Evolutionary conservation across 1,284 basidiomycete genomes (phyloP).

Genomic region (Ustilago nuda): DNA sequence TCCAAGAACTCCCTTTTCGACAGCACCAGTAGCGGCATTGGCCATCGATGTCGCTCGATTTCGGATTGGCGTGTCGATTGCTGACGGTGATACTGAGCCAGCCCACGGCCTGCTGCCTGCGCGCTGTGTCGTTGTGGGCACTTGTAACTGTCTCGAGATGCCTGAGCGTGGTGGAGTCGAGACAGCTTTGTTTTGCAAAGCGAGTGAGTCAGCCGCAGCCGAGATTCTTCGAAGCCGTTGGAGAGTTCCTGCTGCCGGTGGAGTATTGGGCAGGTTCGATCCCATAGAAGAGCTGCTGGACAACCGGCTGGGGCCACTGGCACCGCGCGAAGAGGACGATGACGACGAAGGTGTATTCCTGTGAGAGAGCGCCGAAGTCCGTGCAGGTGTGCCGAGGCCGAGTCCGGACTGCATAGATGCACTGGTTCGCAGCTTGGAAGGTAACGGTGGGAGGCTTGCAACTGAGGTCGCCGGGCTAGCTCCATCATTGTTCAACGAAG

Average conservation of each 20-base stretch:
- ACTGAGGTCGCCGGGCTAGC: conserved; percentile 38
- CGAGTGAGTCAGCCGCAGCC: conserved; percentile 42
- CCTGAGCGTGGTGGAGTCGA: conserved; percentile 36
- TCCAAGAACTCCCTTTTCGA: conserved; percentile 43
- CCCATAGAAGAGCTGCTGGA: conserved; percentile 43
- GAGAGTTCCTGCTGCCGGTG: conserved; percentile 28
- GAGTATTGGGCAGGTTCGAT: conserved; percentile 40
- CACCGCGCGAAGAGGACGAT: conserved; percentile 27
- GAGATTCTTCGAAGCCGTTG: conserved; percentile 43
- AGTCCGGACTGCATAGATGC: conserved; percentile 38
- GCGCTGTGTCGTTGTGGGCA: conserved; percentile 15
- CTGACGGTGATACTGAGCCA: conserved; percentile 27
- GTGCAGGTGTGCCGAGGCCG: conserved; percentile 42
- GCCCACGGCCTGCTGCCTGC: conserved; percentile 9
- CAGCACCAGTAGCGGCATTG: conserved; percentile 35
- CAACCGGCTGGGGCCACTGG: conserved; percentile 40
- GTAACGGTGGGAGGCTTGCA: conserved; percentile 30
- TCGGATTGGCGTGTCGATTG: conserved; percentile 26
- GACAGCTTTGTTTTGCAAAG: conserved; percentile 22
- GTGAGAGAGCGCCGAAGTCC: conserved; percentile 21
- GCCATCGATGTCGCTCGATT: conserved; percentile 46
- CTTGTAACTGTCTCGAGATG: conserved; percentile 27
- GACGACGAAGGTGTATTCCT: conserved; percentile 26
- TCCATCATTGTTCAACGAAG: conserved; percentile 29
- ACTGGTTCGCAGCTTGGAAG: conserved; percentile 29